Percentiles rank a stretch among this genome's conserved stretches.
Evolutionary conservation across 495 filamentous ascomycete species (phyloP).

Genomic region (Penicillium arizonense): DNA sequence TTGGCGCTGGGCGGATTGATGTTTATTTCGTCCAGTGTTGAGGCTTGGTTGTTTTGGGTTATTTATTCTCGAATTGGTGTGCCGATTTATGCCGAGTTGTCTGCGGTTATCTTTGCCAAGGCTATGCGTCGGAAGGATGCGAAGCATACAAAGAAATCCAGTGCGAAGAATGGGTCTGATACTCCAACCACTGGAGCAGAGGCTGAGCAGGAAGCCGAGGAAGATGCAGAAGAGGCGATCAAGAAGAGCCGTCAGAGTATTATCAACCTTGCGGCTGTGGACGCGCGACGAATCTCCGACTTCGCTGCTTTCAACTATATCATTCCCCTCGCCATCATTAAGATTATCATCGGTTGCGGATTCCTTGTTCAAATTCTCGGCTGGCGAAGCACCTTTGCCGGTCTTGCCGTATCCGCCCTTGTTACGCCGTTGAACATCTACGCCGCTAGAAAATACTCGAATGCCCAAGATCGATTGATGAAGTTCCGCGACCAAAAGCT

Average conservation of each 20-base stretch:
- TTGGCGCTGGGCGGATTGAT: conserved; percentile 57
- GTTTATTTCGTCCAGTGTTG: conserved; percentile 53
- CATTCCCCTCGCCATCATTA: conserved; percentile 55
- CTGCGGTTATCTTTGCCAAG: conserved; percentile 73
- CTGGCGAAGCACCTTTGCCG: conserved; percentile 67
- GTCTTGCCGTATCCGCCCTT: conserved; percentile 61
- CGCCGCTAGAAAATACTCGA: conserved; percentile 63
- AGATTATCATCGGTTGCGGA: conserved; percentile 59
- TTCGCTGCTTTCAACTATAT: conserved; percentile 64
- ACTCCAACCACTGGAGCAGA: conserved; percentile 17
- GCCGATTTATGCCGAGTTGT: conserved; percentile 66
- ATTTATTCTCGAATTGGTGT: conserved; percentile 61
- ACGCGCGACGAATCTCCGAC: conserved; percentile 70
- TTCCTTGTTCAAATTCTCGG: conserved; percentile 72
- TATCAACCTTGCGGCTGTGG: conserved; percentile 78
- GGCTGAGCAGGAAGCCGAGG: conserved; percentile 38
- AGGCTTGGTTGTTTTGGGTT: conserved; percentile 63
- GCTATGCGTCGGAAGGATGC: conserved; percentile 78
- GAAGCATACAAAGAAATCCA: conserved; percentile 48
- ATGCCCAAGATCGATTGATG: conserved; percentile 72
- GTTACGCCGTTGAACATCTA: conserved; percentile 69
- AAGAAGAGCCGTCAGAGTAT: conserved; percentile 72
- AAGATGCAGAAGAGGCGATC: conserved; percentile 51
- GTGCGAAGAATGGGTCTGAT: conserved; percentile 21
- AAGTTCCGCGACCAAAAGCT: conserved; percentile 76